Evolutionary conservation across 768 basidiomycete genomes (phyloP).

Genomic region (Rubroboletus pulcherrimus): DNA sequence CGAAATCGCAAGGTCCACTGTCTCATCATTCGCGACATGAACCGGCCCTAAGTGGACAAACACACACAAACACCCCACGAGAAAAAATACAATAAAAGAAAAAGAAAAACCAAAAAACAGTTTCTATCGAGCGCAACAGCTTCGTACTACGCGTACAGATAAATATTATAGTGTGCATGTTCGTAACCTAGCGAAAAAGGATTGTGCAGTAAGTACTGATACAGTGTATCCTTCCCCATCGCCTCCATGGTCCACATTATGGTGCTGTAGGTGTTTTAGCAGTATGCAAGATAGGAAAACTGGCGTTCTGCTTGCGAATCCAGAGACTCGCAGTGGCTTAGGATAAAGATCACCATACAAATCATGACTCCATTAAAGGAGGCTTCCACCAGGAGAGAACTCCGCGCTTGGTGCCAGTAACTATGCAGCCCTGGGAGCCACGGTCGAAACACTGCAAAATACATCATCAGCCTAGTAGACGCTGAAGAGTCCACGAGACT

Average conservation of each 20-base stretch:
- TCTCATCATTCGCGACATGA: slow-evolving; percentile 21
- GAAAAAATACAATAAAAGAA: not conserved
- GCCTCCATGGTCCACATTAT: slow-evolving; percentile 25
- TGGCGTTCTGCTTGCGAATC: slow-evolving; percentile 2
- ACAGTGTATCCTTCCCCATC: slow-evolving; percentile 24
- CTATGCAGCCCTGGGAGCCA: slow-evolving; percentile 34
- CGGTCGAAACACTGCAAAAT: slow-evolving; percentile 45
- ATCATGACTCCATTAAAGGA: slow-evolving; percentile 28
- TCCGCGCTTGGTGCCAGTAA: slow-evolving; percentile 57
- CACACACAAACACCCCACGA: slow-evolving; percentile 20
- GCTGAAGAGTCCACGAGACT: slow-evolving; percentile 8
- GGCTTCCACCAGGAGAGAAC: slow-evolving; percentile 55
- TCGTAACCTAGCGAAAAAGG: slow-evolving; percentile 19
- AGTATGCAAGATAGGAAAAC: slow-evolving; percentile 31
- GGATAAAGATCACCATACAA: slow-evolving; percentile 16
- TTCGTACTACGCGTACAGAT: slow-evolving; percentile 22
- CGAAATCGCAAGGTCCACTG: slow-evolving; percentile 23
- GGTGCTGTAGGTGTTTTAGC: slow-evolving; percentile 22
- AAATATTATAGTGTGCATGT: slow-evolving; percentile 25
- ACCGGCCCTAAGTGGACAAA: slow-evolving; percentile 36
- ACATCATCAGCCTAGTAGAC: slow-evolving; percentile 25
- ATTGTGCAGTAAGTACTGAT: slow-evolving; percentile 31
- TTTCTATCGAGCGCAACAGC: not conserved
- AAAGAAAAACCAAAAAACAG: not conserved
- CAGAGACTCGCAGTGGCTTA: slow-evolving; percentile 13